These are phyloP conservation scores for Exophiala sp. DNA, from an alignment of 2,329 filamentous ascomycete genomes.

Conservation along the genomic window DNA sequence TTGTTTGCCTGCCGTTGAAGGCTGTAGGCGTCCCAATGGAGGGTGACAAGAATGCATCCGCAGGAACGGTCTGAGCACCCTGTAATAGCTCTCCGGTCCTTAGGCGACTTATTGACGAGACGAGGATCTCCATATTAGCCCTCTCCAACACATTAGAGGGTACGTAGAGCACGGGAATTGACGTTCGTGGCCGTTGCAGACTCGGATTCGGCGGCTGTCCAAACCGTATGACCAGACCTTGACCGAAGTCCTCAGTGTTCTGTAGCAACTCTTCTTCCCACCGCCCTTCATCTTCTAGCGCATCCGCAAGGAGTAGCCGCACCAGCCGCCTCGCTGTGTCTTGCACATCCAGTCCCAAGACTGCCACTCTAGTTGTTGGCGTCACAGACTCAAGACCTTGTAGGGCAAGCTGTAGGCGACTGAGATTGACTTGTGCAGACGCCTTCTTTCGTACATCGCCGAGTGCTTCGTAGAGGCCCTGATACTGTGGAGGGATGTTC, in stretches of 20 bases:
- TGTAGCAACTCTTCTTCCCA: constrained; percentile 62
- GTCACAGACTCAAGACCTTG: constrained; percentile 51
- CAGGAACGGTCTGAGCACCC: constrained; percentile 34
- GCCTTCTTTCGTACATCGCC: constrained; percentile 48
- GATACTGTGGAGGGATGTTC: constrained; percentile 48
- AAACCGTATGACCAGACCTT: constrained; percentile 60
- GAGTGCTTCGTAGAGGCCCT: constrained; percentile 50
- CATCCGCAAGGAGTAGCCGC: constrained; percentile 64
- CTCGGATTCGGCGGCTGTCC: constrained; percentile 44
- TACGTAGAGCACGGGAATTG: constrained; percentile 49
- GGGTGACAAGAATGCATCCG: constrained; percentile 63
- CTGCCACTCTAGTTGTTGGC: constrained; percentile 53
- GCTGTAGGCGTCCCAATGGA: constrained; percentile 63
- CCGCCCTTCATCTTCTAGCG: constrained; percentile 54
- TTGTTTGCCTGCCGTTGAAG: constrained; percentile 57
- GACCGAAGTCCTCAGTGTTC: constrained; percentile 43
- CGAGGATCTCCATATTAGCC: constrained; percentile 56
- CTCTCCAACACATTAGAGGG: constrained; percentile 52
- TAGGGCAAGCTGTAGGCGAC: constrained; percentile 54
- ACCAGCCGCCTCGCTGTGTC: constrained; percentile 55
- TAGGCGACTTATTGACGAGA: constrained; percentile 41
- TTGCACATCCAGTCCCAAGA: constrained; percentile 48
- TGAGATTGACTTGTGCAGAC: constrained; percentile 52
- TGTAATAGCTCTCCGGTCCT: constrained; percentile 21
- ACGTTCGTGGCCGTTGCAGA: constrained; percentile 44